Base-by-base conservation (phyloP, 2,329 filamentous ascomycete species). In the Ceratocystis colombiana region DNA sequence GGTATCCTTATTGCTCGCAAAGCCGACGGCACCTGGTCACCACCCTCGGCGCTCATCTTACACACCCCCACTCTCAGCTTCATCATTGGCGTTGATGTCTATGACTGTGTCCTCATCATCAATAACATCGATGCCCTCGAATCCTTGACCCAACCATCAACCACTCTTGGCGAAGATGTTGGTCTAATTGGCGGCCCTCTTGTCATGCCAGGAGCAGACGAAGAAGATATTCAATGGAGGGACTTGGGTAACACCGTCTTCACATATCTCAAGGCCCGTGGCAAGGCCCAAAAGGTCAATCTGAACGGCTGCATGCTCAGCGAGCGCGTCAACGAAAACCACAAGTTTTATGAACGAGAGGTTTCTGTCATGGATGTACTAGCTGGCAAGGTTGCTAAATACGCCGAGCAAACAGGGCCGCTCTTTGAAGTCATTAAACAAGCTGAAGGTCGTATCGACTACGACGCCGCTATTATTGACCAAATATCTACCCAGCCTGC, bases 71-170 rank as follows among this genome's bases (percentile, higher is more conserved):
- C 88, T 0, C 81, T 96, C 44, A 93, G 91, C 45, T 96, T 97
- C 73, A 83, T 96, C 64, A 87, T 92, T 5, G 93, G 92, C 1
- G 88, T 96, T 50, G 93, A 97, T 73, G 91, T 96, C 41, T 97
- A 96, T 78, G 93, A 97, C 74, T 96, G 92, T 72, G 88, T 97
- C 15, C 82, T 96, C 7, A 88, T 96, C 45, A 92, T 96, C 73
- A 96, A 96, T 77, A 91, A 88, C 57, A 84, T 89, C 59, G 83
- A 89, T 66, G 90, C 91, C 5, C 78, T 97, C 61, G 88, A 96
- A 70, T 85, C 88, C 0, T 95, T 96, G 73, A 90, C 89, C 45
- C 87, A 86, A 67, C 78, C 93, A 2, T 84, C 88, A 64, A 85
- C 90, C 66, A 94, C 89, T 0, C 78, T 97, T 1, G 92, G 92